Percentiles rank a stretch among this genome's conserved stretches.
These are phyloP conservation scores for Tilletia indica DNA, from an alignment of 1,284 basidiomycete species.

Conservation along the genomic window DNA sequence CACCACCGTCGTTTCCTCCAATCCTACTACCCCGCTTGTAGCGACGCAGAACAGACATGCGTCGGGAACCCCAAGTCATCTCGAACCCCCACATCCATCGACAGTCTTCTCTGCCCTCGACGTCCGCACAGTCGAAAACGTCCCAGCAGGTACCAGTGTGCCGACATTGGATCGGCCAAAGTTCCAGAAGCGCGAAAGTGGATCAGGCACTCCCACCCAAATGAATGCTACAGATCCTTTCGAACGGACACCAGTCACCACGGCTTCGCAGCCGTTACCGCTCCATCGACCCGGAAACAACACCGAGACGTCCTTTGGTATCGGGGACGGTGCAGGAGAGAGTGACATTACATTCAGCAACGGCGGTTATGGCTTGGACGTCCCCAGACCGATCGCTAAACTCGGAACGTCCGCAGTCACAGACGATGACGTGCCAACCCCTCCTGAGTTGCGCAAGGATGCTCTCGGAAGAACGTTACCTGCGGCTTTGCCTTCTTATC, in stretches of 20 bases:
- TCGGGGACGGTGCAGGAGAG: conserved; percentile 14
- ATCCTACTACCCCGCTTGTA: conserved; percentile 35
- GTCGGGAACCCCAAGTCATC: conserved; percentile 33
- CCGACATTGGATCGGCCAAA: not conserved
- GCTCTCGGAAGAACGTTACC: conserved; percentile 14
- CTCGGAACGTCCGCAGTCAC: conserved; percentile 1
- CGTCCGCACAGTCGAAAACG: not conserved
- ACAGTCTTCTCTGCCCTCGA: conserved; percentile 1
- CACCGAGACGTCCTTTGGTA: conserved; percentile 21
- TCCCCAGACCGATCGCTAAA: not conserved
- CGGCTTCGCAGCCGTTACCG: not conserved
- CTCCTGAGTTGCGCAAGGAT: conserved; percentile 1
- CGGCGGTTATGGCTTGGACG: not conserved
- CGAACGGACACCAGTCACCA: not conserved
- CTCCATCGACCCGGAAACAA: not conserved
- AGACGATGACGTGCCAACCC: conserved; percentile 6
- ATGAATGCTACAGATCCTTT: conserved; percentile 16
- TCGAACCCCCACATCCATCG: conserved; percentile 19
- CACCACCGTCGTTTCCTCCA: conserved; percentile 32
- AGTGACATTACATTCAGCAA: not conserved
- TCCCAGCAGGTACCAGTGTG: not conserved
- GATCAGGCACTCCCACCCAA: conserved; percentile 29
- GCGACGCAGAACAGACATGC: conserved; percentile 38
- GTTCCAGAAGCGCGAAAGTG: conserved; percentile 25
- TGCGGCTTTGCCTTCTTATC: conserved; percentile 49